Percentiles rank a stretch among this genome's conserved stretches.
Conservation (phyloP, 2,329 filamentous ascomycete species). For the Zopfia rhizophila region DNA sequence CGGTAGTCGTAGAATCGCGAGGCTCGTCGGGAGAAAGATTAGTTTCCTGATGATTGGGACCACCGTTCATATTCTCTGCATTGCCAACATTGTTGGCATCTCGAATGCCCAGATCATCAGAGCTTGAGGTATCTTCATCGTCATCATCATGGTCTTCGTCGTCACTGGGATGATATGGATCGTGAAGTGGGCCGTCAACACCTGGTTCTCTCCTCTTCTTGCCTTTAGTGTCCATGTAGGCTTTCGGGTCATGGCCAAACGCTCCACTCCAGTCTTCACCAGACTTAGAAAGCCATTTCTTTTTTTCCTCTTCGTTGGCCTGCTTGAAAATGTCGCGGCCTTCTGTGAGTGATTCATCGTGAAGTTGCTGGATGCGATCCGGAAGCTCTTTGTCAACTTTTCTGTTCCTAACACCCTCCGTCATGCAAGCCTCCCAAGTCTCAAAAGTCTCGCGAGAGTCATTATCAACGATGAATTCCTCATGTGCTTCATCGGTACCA, state of each 20-base stretch:
- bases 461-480: slow-evolving; percentile 85
- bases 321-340: slow-evolving; percentile 83
- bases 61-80: slow-evolving; percentile 27
- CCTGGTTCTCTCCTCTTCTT: slow-evolving; percentile 68
- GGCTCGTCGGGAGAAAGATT: slow-evolving; percentile 40
- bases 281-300: slow-evolving; percentile 80
- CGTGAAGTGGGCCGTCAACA: slow-evolving; percentile 61
- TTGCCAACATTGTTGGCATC: slow-evolving; percentile 59
- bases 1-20: slow-evolving; percentile 39
- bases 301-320: slow-evolving; percentile 75
- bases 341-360: slow-evolving; percentile 82
- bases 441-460: slow-evolving; percentile 93
- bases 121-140: slow-evolving; percentile 52
- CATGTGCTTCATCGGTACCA: slow-evolving; percentile 87
- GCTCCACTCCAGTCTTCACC: slow-evolving; percentile 89
- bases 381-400: slow-evolving; percentile 80
- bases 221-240: slow-evolving; percentile 64
- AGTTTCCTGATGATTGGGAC: slow-evolving; percentile 36
- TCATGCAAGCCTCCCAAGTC: slow-evolving; percentile 90
- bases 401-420: slow-evolving; percentile 82
- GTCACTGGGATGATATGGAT: slow-evolving; percentile 60
- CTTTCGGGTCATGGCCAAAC: slow-evolving; percentile 80
- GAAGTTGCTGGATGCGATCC: slow-evolving; percentile 75
- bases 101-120: slow-evolving; percentile 67
- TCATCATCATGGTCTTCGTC: slow-evolving; percentile 54